Evolutionary conservation across 768 basidiomycete genomes (phyloP).

Genomic region (Jaapia argillacea): DNA sequence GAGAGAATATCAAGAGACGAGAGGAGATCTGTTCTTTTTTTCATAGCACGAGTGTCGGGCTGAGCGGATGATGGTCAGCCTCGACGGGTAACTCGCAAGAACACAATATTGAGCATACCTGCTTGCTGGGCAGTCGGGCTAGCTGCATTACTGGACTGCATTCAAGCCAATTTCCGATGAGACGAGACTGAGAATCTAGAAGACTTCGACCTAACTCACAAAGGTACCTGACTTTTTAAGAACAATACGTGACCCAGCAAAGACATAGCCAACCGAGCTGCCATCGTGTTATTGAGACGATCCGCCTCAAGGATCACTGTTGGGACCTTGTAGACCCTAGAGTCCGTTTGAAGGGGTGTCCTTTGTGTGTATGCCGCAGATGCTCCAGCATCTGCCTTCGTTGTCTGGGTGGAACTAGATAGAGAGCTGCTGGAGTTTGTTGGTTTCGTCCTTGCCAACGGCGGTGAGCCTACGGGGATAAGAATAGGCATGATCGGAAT

Average conservation of each 20-base stretch:
- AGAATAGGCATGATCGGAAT: not conserved
- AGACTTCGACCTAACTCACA: constrained; percentile 46
- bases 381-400: not conserved
- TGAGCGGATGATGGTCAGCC: no score
- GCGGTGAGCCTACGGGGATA: not conserved
- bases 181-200: no score
- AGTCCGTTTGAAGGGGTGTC: not conserved
- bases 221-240: constrained; percentile 69
- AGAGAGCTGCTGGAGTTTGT: not conserved
- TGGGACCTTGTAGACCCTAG: constrained; percentile 17
- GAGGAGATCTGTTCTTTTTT: constrained; percentile 52
- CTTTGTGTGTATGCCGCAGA: not conserved
- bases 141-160: constrained; percentile 60
- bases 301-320: constrained; percentile 38
- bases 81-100: no score
- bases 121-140: constrained; percentile 36
- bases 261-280: constrained; percentile 51
- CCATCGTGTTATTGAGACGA: constrained; percentile 44
- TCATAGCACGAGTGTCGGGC: constrained; percentile 38
- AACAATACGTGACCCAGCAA: constrained; percentile 65
- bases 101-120: no score
- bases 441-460: no score
- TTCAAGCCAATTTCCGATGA: no score
- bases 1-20: constrained; percentile 59
- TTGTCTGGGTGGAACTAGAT: not conserved